A percentile compares a stretch with the other conserved stretches of the same genome.
These are phyloP conservation scores for Pisolithus thermaeus DNA, from an alignment of 1,284 basidiomycete species.

Conservation along the genomic window DNA sequence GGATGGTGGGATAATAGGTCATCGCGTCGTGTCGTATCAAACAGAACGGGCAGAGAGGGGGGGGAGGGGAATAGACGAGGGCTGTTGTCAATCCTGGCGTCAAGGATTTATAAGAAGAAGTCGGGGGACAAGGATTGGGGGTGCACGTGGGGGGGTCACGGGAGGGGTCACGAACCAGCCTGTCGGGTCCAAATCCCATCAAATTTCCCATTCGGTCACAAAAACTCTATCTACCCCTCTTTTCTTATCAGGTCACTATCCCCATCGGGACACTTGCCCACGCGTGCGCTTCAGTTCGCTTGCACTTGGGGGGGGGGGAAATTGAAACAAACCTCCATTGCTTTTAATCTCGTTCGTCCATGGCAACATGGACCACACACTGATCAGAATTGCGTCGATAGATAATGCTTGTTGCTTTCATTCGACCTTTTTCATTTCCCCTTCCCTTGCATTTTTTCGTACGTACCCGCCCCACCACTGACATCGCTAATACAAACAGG, in stretches of 20 bases:
- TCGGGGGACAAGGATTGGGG: background rate
- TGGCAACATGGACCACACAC: background rate
- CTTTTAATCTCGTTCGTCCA: background rate
- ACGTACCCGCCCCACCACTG: background rate
- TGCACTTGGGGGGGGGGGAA: no score
- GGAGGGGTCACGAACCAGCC: background rate
- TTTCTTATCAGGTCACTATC: background rate
- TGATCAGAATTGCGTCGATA: background rate
- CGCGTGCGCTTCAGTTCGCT: no score
- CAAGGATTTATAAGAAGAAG: background rate
- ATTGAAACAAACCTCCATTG: no score
- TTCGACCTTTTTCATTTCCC: background rate
- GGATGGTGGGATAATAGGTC: no score
- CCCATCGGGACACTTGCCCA: background rate
- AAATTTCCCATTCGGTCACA: constrained; percentile 1
- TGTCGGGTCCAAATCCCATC: background rate
- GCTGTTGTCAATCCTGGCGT: no score
- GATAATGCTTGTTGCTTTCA: background rate
- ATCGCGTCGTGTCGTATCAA: no score
- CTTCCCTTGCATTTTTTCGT: background rate
- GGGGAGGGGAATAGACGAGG: no score
- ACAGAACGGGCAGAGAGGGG: no score
- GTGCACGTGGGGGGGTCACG: background rate
- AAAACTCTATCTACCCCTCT: background rate
- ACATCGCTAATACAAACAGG: background rate